These are phyloP conservation scores for Saposhnikovia divaricata DNA, from an alignment of 129 eudicot genomes.

Conservation along the genomic window DNA sequence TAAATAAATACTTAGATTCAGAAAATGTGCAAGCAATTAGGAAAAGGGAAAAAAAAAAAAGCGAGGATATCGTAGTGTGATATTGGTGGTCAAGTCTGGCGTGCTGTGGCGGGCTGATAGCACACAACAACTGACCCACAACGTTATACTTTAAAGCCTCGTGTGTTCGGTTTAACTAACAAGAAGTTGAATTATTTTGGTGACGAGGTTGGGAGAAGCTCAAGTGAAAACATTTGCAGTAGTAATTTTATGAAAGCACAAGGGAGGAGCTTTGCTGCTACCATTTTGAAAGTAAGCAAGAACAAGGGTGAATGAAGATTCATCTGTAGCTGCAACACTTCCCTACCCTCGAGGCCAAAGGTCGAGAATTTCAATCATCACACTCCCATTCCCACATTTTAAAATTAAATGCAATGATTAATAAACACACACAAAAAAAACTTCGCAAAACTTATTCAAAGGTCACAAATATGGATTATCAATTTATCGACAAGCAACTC, in stretches of 20 bases:
- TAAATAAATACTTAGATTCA: neutral
- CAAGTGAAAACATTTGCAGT: neutral
- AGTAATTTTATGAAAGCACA: no score
- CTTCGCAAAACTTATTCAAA: neutral
- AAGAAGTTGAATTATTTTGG: neutral
- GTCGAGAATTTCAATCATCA: neutral
- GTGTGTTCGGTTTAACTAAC: neutral
- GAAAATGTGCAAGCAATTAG: neutral
- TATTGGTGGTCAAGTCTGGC: neutral
- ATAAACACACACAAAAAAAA: neutral
- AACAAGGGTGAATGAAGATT: neutral
- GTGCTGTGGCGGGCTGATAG: slow-evolving; percentile 5
- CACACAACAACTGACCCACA: neutral
- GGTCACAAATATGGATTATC: neutral
- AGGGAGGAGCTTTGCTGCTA: neutral
- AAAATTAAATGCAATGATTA: no score
- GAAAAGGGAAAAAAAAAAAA: neutral
- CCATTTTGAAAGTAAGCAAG: neutral
- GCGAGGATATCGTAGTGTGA: neutral
- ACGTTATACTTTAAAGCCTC: neutral
- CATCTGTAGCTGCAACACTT: no score
- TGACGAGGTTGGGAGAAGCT: neutral
- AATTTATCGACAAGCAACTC: neutral
- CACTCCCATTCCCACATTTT: no score
- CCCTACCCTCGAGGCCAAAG: neutral